Base-by-base conservation (phyloP, 139 green algal species). In the Astrephomene gubernaculifera region DNA sequence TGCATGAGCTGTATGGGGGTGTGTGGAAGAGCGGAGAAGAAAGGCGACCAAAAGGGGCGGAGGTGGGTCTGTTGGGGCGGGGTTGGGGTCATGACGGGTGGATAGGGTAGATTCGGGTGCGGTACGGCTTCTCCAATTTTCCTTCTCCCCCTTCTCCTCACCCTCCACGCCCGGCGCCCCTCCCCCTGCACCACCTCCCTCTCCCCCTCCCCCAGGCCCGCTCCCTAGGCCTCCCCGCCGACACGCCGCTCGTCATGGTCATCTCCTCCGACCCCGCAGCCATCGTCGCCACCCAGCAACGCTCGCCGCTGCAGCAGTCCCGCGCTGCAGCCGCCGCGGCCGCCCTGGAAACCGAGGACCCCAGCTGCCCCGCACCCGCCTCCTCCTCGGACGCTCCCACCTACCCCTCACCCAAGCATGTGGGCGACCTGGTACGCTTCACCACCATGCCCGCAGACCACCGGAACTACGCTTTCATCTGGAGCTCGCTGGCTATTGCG, bases 191-290 rank as follows among this genome's bases (percentile, higher is more conserved):
- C 24, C 52, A 35, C 2, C 73, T 27, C 0, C 39, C 67, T 7
- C 41, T 3, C 76, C 43, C 41, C 33, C 29, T 17, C 57, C 35
- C 43, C 5, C 87, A 93, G 60, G 90, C 92, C 0, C 31, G 44
- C 4, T 74, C 90, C 1, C 76, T 81, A 5, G 83, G 89, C 31
- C 80, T 96, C 52, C 89, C 94, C 4, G 3, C 78, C 4, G 73
- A 86, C 73, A 94, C 94, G 7, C 93, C 88, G 2, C 78, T 96
- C 5, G 52, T 95, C 27, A 90, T 95, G 70, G 88, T 81, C 22
- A 49, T 95, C 8, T 54, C 79, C 71, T 36, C 41, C 41, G 73
- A 86, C 41, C 53, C 82, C 35, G 2, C 19, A 12, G 72, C 68
- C 52, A 60, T 24, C 52, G 25, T 60, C 7, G 21, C 44, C 44